Evolutionary conservation across 768 basidiomycete species (phyloP).

Genomic region (Leccinum variicolor): DNA sequence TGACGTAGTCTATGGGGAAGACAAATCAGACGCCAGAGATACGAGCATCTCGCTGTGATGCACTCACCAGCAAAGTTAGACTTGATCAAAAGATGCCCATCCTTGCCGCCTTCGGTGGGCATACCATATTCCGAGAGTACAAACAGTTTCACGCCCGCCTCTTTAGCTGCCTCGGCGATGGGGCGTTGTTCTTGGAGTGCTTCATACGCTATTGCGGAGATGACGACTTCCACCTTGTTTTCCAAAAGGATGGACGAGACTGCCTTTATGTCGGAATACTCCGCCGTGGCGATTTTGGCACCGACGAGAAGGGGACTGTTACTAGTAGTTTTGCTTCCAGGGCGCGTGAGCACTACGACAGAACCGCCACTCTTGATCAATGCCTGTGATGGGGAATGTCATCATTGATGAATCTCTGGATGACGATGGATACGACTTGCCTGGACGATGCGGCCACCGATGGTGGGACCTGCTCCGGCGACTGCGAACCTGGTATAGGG

Average conservation of each 20-base stretch:
- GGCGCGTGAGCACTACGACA: slow-evolving; percentile 24
- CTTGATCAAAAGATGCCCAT: slow-evolving; percentile 24
- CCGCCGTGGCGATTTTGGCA: slow-evolving; percentile 25
- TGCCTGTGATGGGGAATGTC: slow-evolving; percentile 14
- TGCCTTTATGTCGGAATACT: slow-evolving; percentile 24
- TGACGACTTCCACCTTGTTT: slow-evolving; percentile 33
- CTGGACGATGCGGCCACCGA: slow-evolving; percentile 34
- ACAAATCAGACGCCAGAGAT: not conserved
- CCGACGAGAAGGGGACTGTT: slow-evolving; percentile 20
- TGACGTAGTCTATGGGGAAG: slow-evolving; percentile 22
- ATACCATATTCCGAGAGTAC: slow-evolving; percentile 38
- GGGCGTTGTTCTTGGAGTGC: slow-evolving; percentile 24
- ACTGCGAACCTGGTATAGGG: slow-evolving; percentile 35
- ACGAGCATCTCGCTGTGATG: no score
- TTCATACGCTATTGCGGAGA: slow-evolving; percentile 31
- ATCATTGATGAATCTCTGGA: not conserved
- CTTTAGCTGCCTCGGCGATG: slow-evolving; percentile 36
- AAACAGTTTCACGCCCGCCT: slow-evolving; percentile 36
- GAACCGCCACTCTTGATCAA: slow-evolving; percentile 18
- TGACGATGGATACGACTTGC: slow-evolving; percentile 3
- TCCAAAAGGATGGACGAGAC: slow-evolving; percentile 27
- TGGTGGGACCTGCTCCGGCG: slow-evolving; percentile 34
- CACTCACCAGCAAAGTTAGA: slow-evolving; percentile 28
- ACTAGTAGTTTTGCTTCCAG: slow-evolving; percentile 18
- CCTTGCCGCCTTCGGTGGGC: slow-evolving; percentile 31